Evolutionary conservation across 2,329 filamentous ascomycete genomes (phyloP), one percentile per base, ranked within the genome.

Genomic region (Fusarium udum): DNA sequence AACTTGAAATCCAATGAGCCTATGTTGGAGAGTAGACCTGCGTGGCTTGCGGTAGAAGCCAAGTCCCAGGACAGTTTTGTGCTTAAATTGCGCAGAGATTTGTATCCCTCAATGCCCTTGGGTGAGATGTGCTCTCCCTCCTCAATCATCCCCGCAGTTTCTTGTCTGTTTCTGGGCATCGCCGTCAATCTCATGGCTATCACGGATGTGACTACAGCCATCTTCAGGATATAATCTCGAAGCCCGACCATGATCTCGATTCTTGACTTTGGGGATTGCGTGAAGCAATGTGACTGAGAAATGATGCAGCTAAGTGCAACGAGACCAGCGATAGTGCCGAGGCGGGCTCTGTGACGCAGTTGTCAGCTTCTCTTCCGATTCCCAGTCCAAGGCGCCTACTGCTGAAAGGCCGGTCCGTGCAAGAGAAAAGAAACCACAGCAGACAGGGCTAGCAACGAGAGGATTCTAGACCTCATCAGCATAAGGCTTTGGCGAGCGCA

Each of bases 381-480:
- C 37, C 43, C 22, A 55, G n/a, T 32, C 28, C 26, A 45, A 64
- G 36, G 26, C 37, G 45, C 65, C 61, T 77, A 77, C 75, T 69
- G 66, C 67, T 71, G 58, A 32, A 77, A 70, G 10, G 66, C 40
- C 24, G 57, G 42, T 43, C 49, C 64, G 60, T 75, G 61, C 39
- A 52, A 46, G 26, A 77, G 57, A n/a, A 57, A 28, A 32, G 64
- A 62, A 37, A 71, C 56, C 36, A 59, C 48, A 22, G 69, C 72
- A 32, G 64, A 71, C 26, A 76, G 51, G 15, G 40, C n/a, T 49
- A 76, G 22, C 31, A 76, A 52, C 31, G 52, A 62, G 15, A 66
- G 16, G 32, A 65, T 61, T 16, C 75, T 77, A 31, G 22, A 37
- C n/a, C 24, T 34, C 28, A 57, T 77, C 64, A 77, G 73, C 60